A percentile compares a stretch with the other conserved stretches of the same genome.
phyloP scores from a whole-genome alignment of 352 stramenopile species.

The Globisporangium carolinianum region DNA sequence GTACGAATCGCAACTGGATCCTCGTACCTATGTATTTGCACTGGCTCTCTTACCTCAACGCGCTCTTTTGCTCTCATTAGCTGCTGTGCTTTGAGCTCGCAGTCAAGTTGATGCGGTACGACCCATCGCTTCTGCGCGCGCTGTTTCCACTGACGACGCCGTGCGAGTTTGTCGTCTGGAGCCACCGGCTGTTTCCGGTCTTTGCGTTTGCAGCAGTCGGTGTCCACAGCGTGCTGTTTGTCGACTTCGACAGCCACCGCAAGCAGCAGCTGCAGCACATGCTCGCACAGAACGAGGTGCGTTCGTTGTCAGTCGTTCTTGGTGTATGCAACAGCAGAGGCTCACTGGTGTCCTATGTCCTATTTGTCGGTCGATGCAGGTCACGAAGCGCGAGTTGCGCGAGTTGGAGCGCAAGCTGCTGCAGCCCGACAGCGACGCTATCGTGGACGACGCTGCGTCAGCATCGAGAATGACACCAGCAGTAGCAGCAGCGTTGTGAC shows the following conservation, averaged over 20 bases:
- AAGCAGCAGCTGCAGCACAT: slow-evolving; percentile 36
- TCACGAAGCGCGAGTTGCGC: slow-evolving; percentile 3
- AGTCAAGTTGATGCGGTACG: slow-evolving; percentile 45
- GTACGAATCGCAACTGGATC: slow-evolving; percentile 17
- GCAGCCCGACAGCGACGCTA: background rate
- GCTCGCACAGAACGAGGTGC: slow-evolving; percentile 44
- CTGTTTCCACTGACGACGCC: slow-evolving; percentile 45
- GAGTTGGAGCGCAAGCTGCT: slow-evolving; percentile 6
- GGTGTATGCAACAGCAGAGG: no score
- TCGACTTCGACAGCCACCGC: slow-evolving; percentile 58
- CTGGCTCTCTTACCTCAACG: no score
- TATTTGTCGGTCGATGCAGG: background rate
- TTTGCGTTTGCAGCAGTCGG: slow-evolving; percentile 30
- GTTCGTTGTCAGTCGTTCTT: background rate
- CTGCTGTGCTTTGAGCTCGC: slow-evolving; percentile 47
- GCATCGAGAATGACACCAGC: background rate
- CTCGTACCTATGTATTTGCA: background rate
- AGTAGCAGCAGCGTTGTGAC: no score
- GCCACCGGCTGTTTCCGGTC: slow-evolving; percentile 47
- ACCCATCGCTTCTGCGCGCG: slow-evolving; percentile 30
- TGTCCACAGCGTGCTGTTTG: slow-evolving; percentile 46
- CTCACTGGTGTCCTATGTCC: no score
- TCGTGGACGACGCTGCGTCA: background rate
- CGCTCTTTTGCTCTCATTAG: slow-evolving; percentile 13
- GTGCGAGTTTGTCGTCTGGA: slow-evolving; percentile 50